These are phyloP conservation scores for Penicillium frequentans DNA, from an alignment of 2,329 filamentous ascomycete genomes.

Conservation along the genomic window DNA sequence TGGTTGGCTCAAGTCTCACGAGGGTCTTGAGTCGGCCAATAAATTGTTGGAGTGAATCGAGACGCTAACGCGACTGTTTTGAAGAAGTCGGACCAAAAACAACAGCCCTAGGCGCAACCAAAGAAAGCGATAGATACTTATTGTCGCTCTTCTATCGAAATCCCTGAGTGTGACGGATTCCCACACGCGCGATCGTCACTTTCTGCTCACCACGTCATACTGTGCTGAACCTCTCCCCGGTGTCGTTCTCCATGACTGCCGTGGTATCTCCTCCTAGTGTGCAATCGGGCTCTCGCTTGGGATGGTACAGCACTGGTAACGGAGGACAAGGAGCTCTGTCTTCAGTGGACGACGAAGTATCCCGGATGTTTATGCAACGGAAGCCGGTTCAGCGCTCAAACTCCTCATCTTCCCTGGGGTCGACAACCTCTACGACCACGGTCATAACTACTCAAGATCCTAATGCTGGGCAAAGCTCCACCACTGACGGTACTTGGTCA, in stretches of 20 bases:
- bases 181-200: slow-evolving; percentile 11
- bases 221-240: slow-evolving; percentile 12
- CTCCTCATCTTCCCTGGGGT: slow-evolving; percentile 81
- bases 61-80: slow-evolving; percentile 36
- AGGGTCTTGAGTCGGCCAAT: not conserved
- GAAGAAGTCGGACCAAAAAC: slow-evolving; percentile 22
- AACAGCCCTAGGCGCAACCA: slow-evolving; percentile 11
- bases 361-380: slow-evolving; percentile 85
- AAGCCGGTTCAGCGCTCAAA: slow-evolving; percentile 84
- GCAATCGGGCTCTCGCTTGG: slow-evolving; percentile 60
- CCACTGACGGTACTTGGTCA: slow-evolving; percentile 40
- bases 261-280: slow-evolving; percentile 65
- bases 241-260: slow-evolving; percentile 59
- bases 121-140: not conserved
- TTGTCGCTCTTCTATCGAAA: not conserved
- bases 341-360: slow-evolving; percentile 81
- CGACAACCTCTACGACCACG: slow-evolving; percentile 57
- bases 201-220: slow-evolving; percentile 8
- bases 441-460: slow-evolving; percentile 36
- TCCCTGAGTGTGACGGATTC: not conserved
- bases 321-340: slow-evolving; percentile 61
- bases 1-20: slow-evolving; percentile 2
- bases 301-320: slow-evolving; percentile 60
- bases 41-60: slow-evolving; percentile 15
- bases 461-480: slow-evolving; percentile 38